A percentile compares a stretch with the other conserved stretches of the same genome.
phyloP scores from a whole-genome alignment of 1,139 yeast genomes.

The Geotrichum fermentans region DNA sequence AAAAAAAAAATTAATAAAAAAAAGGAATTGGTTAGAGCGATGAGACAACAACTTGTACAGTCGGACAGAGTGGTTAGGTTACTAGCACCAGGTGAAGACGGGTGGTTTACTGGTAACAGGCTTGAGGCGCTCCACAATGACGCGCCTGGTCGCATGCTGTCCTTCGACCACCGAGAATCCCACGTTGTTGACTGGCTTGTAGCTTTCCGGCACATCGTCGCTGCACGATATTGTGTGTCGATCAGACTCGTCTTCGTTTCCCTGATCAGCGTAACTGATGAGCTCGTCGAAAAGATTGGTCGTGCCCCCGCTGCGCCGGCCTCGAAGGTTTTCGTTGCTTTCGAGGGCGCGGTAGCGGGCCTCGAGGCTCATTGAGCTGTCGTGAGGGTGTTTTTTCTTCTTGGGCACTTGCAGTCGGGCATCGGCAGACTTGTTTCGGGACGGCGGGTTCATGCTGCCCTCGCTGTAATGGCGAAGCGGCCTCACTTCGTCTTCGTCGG shows the following conservation, averaged over 20 bases:
- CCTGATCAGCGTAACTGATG: not conserved
- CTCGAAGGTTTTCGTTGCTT: slow-evolving; percentile 13
- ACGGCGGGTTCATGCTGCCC: not conserved
- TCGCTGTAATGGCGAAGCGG: no score
- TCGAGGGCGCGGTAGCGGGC: slow-evolving; percentile 29
- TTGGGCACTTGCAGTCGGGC: not conserved
- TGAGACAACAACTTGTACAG: no score
- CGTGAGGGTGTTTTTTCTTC: slow-evolving; percentile 2
- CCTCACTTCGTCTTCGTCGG: not conserved
- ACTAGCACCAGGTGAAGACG: slow-evolving; percentile 67
- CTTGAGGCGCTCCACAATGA: slow-evolving; percentile 59
- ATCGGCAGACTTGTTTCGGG: slow-evolving; percentile 9
- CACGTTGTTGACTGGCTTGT: slow-evolving; percentile 24
- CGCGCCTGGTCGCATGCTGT: slow-evolving; percentile 36
- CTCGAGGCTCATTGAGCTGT: slow-evolving; percentile 23
- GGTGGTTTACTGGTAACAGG: slow-evolving; percentile 56
- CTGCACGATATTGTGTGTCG: slow-evolving; percentile 12
- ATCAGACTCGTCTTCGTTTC: slow-evolving; percentile 6
- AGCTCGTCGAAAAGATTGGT: slow-evolving; percentile 15
- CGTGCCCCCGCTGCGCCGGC: no score
- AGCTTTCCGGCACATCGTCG: slow-evolving; percentile 5
- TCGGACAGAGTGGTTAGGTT: not conserved
- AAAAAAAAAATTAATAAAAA: no score
- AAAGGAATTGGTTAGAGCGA: no score
- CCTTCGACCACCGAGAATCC: slow-evolving; percentile 36